Evolutionary conservation across 2,329 filamentous ascomycete species (phyloP).

Genomic region (Trichophyton equinum): DNA sequence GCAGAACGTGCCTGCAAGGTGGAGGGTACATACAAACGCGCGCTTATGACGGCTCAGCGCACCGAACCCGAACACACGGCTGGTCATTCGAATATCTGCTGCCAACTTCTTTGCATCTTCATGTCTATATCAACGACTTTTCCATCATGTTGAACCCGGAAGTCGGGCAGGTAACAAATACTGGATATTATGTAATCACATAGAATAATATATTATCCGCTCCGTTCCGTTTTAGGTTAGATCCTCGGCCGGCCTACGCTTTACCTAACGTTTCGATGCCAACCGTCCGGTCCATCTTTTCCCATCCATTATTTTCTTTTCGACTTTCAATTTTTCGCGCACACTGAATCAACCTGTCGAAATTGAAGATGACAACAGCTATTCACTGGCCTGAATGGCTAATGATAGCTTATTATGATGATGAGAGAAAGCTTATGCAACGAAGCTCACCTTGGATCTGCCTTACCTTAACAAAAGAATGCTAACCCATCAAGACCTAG

Average conservation of each 20-base stretch:
- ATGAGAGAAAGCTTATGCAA: background rate
- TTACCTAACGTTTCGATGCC: too few relatives aligned
- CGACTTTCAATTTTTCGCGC: background rate
- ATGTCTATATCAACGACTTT: background rate
- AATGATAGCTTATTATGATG: background rate
- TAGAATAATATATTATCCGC: background rate
- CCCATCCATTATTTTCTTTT: background rate
- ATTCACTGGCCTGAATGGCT: background rate
- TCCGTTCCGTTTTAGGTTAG: too few relatives aligned
- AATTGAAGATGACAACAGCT: background rate
- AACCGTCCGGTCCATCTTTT: background rate
- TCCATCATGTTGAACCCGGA: too few relatives aligned
- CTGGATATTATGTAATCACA: background rate
- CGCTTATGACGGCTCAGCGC: background rate
- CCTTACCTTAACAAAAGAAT: background rate
- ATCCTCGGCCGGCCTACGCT: too few relatives aligned
- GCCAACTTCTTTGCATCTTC: background rate
- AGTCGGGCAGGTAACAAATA: too few relatives aligned
- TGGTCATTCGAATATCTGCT: background rate
- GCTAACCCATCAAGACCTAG: background rate
- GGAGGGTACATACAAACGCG: background rate
- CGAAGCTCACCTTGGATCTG: background rate
- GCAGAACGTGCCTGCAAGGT: constrained; percentile 23
- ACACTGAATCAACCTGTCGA: background rate
- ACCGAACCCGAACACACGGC: background rate